Evolutionary conservation across 495 filamentous ascomycete genomes (phyloP), one percentile per base, ranked within the genome.

Genomic region (Beverwykella pulmonaria): DNA sequence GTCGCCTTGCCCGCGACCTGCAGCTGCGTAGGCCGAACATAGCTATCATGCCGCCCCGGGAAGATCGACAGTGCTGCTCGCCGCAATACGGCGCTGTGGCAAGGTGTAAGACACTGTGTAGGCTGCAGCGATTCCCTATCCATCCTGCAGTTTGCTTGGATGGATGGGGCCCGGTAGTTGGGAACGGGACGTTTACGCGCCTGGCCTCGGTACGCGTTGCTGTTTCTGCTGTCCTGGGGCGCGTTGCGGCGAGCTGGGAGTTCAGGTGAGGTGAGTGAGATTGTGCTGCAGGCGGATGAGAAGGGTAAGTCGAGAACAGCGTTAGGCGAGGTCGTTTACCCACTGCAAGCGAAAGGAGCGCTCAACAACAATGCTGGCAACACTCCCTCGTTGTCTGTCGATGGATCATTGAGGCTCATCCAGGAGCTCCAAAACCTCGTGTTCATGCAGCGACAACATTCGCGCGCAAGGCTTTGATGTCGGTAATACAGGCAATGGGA

Each of bases 361-460:
- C 39, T 7, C 8, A n/a, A 44, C 39, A 14, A 44, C 39, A 9
- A n/a, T 44, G 39, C 17, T 44, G 39, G 17, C 9, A n/a, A n/a
- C 2, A 14, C 39, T 44, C 15, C 39, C 39, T 44, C 39, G 17
- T 34, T 34, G 32, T 34, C 32, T 44, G 39, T 9, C 39, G 9
- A 44, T 44, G 39, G 3, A 12, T 44, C 9, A 44, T 4, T 44
- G 39, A 44, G 39, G 17, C 17, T 4, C 17, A 44, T 44, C 15
- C 39, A 4, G 17, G 17, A 44, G 39, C 39, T n/a, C 15, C 39
- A 44, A 44, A 7, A 48, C 41, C 36, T 47, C 39, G 44, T 59
- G 56, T 59, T 59, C 56, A 59, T 59, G 56, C 56, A 25, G 34
- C 54, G 7, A 6, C 3, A 57, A 23, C 23, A 32, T 27, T 8